A percentile compares a stretch with the other conserved stretches of the same genome.
These are phyloP conservation scores for Rhinocladiella similis DNA, from an alignment of 2,329 filamentous ascomycete genomes.

Conservation along the genomic window DNA sequence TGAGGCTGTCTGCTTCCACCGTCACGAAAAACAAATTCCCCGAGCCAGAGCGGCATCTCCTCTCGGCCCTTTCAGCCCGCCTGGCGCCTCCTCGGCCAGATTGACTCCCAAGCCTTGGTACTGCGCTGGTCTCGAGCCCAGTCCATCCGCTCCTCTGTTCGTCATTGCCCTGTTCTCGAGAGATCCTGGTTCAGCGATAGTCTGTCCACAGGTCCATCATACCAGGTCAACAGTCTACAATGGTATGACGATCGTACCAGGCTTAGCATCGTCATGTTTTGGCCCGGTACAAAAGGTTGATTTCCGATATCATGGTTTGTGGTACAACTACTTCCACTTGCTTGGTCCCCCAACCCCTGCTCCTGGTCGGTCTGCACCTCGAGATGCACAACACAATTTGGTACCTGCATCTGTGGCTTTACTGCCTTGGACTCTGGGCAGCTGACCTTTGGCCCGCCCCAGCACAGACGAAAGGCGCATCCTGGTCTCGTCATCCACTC, in stretches of 20 bases:
- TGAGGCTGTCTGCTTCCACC: no score
- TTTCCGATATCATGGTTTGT: slow-evolving; percentile 1
- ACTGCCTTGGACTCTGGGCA: slow-evolving; percentile 7
- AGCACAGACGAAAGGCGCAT: background rate
- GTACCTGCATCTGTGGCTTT: slow-evolving; percentile 28
- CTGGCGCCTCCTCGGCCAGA: no score
- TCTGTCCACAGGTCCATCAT: background rate
- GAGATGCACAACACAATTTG: slow-evolving; percentile 21
- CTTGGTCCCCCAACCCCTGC: background rate
- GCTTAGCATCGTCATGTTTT: background rate
- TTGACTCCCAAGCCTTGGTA: background rate
- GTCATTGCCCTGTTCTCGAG: background rate
- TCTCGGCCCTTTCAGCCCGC: no score
- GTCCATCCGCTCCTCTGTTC: background rate
- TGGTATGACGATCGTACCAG: background rate
- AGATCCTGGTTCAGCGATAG: background rate
- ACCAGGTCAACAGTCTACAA: background rate
- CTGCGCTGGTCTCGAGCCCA: background rate
- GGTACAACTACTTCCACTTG: background rate
- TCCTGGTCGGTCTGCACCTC: background rate
- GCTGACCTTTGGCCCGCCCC: slow-evolving; percentile 15
- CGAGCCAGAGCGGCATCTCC: no score
- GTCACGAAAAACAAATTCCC: no score
- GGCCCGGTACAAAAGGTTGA: background rate
- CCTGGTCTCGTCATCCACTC: slow-evolving; percentile 9